phyloP scores from a whole-genome alignment of 2,329 filamentous ascomycete genomes.

The Aspergillus uvarum region DNA sequence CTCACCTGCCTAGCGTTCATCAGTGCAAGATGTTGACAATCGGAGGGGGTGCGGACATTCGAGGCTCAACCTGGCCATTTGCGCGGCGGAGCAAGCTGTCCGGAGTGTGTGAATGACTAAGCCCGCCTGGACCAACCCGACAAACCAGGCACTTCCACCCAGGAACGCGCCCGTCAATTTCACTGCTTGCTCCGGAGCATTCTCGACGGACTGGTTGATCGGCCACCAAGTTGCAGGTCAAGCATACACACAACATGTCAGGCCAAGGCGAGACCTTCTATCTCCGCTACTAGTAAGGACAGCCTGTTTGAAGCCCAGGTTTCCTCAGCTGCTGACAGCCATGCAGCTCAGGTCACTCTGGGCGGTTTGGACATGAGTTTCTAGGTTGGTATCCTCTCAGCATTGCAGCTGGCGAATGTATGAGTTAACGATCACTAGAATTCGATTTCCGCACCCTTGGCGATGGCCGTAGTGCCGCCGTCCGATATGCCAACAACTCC shows the following conservation, averaged over 20 bases:
- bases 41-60: constrained; percentile 22
- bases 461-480: constrained; percentile 88
- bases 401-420: constrained; percentile 20
- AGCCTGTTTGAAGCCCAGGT: constrained; percentile 31
- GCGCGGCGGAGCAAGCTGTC: constrained; percentile 36
- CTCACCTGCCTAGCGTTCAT: constrained; percentile 40
- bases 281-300: constrained; percentile 87
- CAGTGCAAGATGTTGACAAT: constrained; percentile 33
- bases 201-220: constrained; percentile 1
- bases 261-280: constrained; percentile 82
- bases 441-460: constrained; percentile 94
- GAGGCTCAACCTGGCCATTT: constrained; percentile 45
- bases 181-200: constrained; percentile 9
- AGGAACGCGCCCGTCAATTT: constrained; percentile 10
- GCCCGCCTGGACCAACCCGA: constrained; percentile 26
- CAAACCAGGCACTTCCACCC: constrained; percentile 13
- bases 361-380: constrained; percentile 97
- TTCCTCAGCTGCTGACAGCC: constrained; percentile 43
- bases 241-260: constrained; percentile 55
- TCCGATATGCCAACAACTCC: constrained; percentile 97
- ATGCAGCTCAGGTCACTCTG: constrained; percentile 88
- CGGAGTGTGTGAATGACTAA: constrained; percentile 49
- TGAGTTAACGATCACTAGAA: constrained; percentile 56
- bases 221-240: constrained; percentile 7
- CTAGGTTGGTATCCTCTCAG: constrained; percentile 62